Evolutionary conservation across 1,139 yeast genomes (phyloP).

Genomic region (Saccharomycopsis crataegensis): DNA sequence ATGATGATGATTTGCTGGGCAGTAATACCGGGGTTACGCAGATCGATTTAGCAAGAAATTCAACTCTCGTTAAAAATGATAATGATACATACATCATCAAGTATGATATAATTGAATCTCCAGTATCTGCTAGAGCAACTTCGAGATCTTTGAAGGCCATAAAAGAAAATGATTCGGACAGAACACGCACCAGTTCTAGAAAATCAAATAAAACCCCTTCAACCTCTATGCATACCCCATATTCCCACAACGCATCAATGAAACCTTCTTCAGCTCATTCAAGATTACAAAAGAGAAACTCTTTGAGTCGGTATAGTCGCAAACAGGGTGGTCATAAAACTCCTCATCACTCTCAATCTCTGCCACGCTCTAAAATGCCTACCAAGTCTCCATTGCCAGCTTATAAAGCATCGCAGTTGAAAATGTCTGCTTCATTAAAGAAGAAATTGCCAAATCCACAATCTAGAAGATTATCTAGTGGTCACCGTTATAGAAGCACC

Average conservation of each 20-base stretch:
- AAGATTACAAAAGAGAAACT: background rate
- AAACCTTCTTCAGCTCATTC: background rate
- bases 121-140: constrained; percentile 1
- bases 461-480: too few relatives aligned
- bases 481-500: too few relatives aligned
- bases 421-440: background rate
- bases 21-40: background rate
- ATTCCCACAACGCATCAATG: background rate
- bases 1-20: background rate
- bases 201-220: background rate
- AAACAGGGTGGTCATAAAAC: background rate
- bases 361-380: background rate
- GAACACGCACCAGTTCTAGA: background rate
- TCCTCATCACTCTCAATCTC: background rate
- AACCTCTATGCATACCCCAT: background rate
- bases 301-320: background rate
- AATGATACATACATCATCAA: constrained; percentile 15
- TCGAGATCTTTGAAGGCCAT: background rate
- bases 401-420: constrained; percentile 15
- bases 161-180: background rate
- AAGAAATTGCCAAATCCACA: too few relatives aligned
- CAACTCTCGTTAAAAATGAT: constrained; percentile 8
- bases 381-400: constrained; percentile 5
- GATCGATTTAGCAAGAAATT: background rate
- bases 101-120: constrained; percentile 9